phyloP scores from a whole-genome alignment of 495 filamentous ascomycete species.

The Talaromyces trachyspermus region DNA sequence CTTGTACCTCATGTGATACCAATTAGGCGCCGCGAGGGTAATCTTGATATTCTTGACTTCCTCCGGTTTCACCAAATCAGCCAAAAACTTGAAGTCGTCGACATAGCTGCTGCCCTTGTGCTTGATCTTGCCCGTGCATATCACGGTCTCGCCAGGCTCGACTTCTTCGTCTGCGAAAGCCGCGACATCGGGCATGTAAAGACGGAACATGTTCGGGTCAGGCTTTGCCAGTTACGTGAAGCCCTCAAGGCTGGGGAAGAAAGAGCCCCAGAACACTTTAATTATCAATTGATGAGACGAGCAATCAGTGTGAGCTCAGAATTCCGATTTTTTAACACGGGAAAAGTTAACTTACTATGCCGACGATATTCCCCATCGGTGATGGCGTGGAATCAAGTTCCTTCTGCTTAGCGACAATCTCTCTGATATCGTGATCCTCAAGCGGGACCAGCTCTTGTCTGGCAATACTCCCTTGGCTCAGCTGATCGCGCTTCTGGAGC shows the following conservation, averaged over 20 bases:
- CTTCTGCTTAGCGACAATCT: conserved; percentile 57
- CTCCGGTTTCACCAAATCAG: conserved; percentile 49
- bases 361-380: conserved; percentile 73
- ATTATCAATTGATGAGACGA: conserved; percentile 4
- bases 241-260: conserved; percentile 70
- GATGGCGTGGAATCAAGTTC: conserved; percentile 59
- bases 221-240: conserved; percentile 56
- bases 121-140: conserved; percentile 67
- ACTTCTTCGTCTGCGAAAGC: conserved; percentile 63
- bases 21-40: conserved; percentile 65
- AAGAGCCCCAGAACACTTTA: conserved; percentile 60
- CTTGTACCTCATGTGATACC: conserved; percentile 68
- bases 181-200: conserved; percentile 73
- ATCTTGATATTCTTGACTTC: conserved; percentile 62
- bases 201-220: conserved; percentile 55
- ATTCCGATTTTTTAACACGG: too few relatives aligned
- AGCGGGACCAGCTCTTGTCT: conserved; percentile 34
- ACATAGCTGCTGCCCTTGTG: conserved; percentile 55
- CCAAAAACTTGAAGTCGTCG: conserved; percentile 63
- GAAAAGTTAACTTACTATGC: conserved; percentile 39
- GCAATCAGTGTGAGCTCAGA: neutral
- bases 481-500: conserved; percentile 52
- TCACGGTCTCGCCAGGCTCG: conserved; percentile 66
- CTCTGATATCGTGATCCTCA: conserved; percentile 61
- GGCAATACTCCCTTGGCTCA: conserved; percentile 42